Evolutionary conservation across 805 yeast genomes (phyloP), one percentile per base, ranked within the genome.

Genomic region (Diddensiella santjacobensis): DNA sequence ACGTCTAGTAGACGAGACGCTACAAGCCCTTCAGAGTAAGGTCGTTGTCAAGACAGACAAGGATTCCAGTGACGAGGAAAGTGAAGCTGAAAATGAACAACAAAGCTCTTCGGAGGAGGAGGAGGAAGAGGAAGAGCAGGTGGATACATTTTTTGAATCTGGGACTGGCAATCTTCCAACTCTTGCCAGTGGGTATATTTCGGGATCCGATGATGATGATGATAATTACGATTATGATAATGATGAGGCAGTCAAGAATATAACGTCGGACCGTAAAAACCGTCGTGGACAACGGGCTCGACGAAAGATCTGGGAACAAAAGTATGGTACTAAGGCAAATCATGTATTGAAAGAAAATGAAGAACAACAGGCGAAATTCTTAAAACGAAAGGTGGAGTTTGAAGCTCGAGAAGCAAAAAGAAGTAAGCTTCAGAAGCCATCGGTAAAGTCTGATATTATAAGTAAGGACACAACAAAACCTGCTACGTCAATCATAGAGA

Each of bases 281-380:
- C 77, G 99, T 69, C 80, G 97, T 66, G 99, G 99, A 22, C 99
- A 93, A 71, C 76, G 98, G 51, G 99, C 97, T 1, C 81, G 99
- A 70, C 93, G 91, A 65, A 84, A 86, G 72, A 88, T 93, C 45
- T 93, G 98, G 98, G 99, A 89, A 63, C 71, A 78, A 68, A 91
- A 93, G 65, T 93, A 74, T 63, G 98, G 98, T 22, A 65, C 66
- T 17, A 70, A 73, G 22, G 99, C 99, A n/a, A 82, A 80, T 48
- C 99, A 93, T 65, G 77, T 90, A 20, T 73, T 78, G 60, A 77
- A 81, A 56, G 86, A 86, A 58, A 67, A 72, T n/a, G 79, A 74
- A 42, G 73, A 81, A 37, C 65, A 70, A 23, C 69, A 66, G 40
- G 75, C 75, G 39, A 84, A 81, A 53, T 71, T 84, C 51, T 81